These are phyloP conservation scores for Penicillium sp. DNA, from an alignment of 2,329 filamentous ascomycete species.

Conservation along the genomic window DNA sequence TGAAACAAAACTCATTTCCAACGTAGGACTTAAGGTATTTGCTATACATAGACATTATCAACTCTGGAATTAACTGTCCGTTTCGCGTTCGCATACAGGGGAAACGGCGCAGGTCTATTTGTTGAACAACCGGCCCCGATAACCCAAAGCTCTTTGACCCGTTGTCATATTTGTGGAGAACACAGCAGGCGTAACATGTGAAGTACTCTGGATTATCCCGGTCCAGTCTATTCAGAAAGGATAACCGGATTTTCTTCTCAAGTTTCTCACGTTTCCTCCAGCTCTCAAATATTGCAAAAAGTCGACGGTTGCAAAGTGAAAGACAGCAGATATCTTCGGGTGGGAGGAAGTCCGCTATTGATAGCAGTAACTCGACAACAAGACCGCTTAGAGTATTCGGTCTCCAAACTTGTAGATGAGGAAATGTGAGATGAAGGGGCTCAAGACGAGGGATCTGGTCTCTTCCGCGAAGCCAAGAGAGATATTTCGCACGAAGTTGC, in stretches of 20 bases:
- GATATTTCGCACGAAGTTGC: no score
- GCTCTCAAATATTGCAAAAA: not conserved
- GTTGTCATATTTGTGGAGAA: constrained; percentile 9
- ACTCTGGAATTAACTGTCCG: not conserved
- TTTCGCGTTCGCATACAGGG: not conserved
- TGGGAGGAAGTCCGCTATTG: not conserved
- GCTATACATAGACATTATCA: not conserved
- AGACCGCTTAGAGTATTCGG: not conserved
- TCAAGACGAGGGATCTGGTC: no score
- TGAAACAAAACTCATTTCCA: not conserved
- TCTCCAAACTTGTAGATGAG: no score
- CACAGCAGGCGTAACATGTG: constrained; percentile 9
- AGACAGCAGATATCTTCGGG: constrained; percentile 1
- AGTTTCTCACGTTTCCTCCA: not conserved
- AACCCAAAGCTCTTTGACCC: not conserved
- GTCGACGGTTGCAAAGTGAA: constrained; percentile 10
- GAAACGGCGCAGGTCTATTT: not conserved
- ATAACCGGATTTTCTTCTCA: not conserved
- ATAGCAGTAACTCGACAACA: constrained; percentile 1
- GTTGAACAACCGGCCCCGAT: not conserved
- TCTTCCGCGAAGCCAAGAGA: no score
- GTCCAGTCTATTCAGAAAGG: constrained; percentile 10
- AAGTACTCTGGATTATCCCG: constrained; percentile 12
- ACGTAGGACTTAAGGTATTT: no score
- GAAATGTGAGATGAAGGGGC: no score